These are phyloP conservation scores for Epipyxis sp. DNA, from an alignment of 108 stramenopile genomes.

Conservation along the genomic window DNA sequence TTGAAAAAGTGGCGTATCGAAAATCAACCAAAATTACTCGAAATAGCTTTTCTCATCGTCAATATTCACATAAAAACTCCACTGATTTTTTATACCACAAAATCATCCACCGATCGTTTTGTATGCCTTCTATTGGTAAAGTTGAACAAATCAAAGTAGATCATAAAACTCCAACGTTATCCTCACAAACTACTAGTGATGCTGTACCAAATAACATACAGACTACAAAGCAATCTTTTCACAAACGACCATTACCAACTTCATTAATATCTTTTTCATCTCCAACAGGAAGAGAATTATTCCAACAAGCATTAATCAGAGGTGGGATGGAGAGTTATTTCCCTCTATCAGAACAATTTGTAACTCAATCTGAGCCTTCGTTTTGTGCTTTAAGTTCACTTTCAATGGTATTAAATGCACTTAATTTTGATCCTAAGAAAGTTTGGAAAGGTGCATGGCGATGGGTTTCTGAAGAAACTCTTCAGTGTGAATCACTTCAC, in stretches of 20 bases:
- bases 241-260: neutral
- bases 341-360: conserved; percentile 45
- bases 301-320: conserved; percentile 44
- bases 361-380: conserved; percentile 85
- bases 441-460: conserved; percentile 91
- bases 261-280: conserved; percentile 31
- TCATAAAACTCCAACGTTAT: too few relatives aligned
- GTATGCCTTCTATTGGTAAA: too few relatives aligned
- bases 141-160: too few relatives aligned
- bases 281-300: conserved; percentile 40
- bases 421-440: conserved; percentile 79
- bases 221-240: too few relatives aligned
- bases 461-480: conserved; percentile 81
- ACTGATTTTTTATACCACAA: too few relatives aligned
- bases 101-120: too few relatives aligned
- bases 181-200: too few relatives aligned
- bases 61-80: too few relatives aligned
- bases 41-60: too few relatives aligned
- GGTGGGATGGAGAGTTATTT: conserved; percentile 51
- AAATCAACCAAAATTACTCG: too few relatives aligned
- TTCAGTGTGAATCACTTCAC: neutral
- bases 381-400: conserved; percentile 87
- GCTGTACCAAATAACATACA: too few relatives aligned
- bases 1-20: too few relatives aligned
- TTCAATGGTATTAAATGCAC: conserved; percentile 80